Base-by-base conservation (phyloP, 805 yeast genomes). In the Lipomyces orientalis region DNA sequence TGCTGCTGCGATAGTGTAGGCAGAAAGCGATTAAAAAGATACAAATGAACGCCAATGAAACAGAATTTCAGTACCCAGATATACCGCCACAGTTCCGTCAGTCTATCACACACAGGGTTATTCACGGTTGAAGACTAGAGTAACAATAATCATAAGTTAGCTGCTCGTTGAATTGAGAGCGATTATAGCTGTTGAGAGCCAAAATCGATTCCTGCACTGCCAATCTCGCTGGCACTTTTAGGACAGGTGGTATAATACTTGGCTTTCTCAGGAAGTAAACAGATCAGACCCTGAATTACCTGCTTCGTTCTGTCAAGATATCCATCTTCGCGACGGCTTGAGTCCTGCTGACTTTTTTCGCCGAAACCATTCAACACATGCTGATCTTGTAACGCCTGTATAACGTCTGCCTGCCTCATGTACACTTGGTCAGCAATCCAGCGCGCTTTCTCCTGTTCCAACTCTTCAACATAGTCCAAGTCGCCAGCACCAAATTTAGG, bases 221-320 rank as follows among this genome's bases (percentile, higher is more conserved):
- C 19, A 33, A 34, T 51, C 6, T 56, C 35, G 12, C 16, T 12
- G 33, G 33, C 29, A 16, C 33, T 25, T 54, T 58, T 37, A 14
- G 60, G 49, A 58, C 69, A 66, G 34, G 64, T 64, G n/a, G 62
- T 66, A 35, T 59, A 60, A 16, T 51, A 64, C 46, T 60, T 39
- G 12, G 61, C 55, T 31, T 54, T 62, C 1, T 54, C 61, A 9
- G 69, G 69, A 16, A 66, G 56, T 5, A 66, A 34, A 35, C 69
- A 66, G 34, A 66, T 22, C 22, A 66, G 37, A 10, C 64, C 49
- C 52, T 66, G 61, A 25, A 62, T n/a, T 14, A 66, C 46, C 59
- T 66, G 69, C 29, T 35, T 46, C 37, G n/a, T 16, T 19, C 37
- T 12, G 19, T 10, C 37, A 19, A 22, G 22, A 34, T n/a, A 14